phyloP scores from a whole-genome alignment of 2,329 filamentous ascomycete genomes.

The Penicillium oxalicum region DNA sequence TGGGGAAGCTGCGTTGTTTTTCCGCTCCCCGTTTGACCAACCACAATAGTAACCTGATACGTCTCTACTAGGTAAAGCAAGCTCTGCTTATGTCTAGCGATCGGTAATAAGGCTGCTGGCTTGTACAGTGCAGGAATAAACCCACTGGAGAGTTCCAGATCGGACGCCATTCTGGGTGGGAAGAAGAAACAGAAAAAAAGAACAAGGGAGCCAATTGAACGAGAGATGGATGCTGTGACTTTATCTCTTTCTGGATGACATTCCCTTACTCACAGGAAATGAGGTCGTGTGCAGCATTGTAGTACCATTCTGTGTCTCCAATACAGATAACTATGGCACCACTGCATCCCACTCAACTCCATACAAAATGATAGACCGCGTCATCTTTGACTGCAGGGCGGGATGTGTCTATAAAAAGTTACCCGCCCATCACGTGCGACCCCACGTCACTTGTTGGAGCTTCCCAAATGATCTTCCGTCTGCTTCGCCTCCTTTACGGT shows the following conservation, averaged over 20 bases:
- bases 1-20: constrained; percentile 96
- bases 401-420: constrained; percentile 14
- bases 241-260: neutral
- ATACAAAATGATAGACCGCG: constrained; percentile 2
- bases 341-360: neutral
- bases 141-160: constrained; percentile 40
- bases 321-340: constrained; percentile 1
- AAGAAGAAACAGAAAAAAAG: neutral
- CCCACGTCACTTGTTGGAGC: constrained; percentile 24
- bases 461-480: constrained; percentile 17
- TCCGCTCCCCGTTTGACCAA: constrained; percentile 90
- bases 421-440: constrained; percentile 20
- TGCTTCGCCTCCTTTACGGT: constrained; percentile 9
- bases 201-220: no score
- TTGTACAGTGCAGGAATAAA: constrained; percentile 81
- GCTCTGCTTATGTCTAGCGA: constrained; percentile 71
- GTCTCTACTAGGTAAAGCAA: constrained; percentile 84
- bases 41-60: constrained; percentile 75
- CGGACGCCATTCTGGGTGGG: constrained; percentile 34
- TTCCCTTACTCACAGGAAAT: neutral
- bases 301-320: constrained; percentile 3
- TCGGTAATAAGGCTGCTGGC: constrained; percentile 75
- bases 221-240: neutral
- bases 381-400: constrained; percentile 6
- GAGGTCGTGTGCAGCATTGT: neutral